Conservation (phyloP, 2,329 filamentous ascomycete species). For the Epichloe hybrida region DNA sequence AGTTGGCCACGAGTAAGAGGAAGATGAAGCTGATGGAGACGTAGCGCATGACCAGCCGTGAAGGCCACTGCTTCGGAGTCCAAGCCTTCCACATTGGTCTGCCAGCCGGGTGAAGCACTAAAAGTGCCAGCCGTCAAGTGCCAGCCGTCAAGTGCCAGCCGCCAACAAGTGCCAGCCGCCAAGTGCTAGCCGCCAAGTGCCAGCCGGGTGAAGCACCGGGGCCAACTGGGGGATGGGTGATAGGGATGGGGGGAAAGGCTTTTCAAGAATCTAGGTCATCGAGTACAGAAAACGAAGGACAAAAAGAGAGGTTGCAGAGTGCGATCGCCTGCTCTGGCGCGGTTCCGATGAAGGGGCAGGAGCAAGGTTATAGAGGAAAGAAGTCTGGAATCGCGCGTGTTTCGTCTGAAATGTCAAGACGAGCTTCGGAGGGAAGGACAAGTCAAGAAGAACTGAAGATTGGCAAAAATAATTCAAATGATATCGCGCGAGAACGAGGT, state of each 20-base stretch:
- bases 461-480: background rate
- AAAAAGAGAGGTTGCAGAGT: background rate
- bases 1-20: slow-evolving; percentile 15
- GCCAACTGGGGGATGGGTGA: background rate
- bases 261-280: background rate
- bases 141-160: background rate
- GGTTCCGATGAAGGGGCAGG: background rate
- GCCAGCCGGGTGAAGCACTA: background rate
- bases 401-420: background rate
- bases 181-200: background rate
- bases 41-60: slow-evolving; percentile 17
- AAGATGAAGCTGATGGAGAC: slow-evolving; percentile 13
- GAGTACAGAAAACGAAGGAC: background rate
- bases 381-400: background rate
- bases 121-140: background rate
- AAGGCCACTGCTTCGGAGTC: slow-evolving; percentile 10
- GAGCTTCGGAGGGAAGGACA: background rate
- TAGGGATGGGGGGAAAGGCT: background rate
- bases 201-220: background rate
- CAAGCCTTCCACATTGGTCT: slow-evolving; percentile 3
- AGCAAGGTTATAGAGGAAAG: background rate
- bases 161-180: background rate
- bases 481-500: background rate
- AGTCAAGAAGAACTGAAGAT: background rate
- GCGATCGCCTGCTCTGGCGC: background rate